Conservation (phyloP, 2,329 filamentous ascomycete species). For the Alternaria gaisen region DNA sequence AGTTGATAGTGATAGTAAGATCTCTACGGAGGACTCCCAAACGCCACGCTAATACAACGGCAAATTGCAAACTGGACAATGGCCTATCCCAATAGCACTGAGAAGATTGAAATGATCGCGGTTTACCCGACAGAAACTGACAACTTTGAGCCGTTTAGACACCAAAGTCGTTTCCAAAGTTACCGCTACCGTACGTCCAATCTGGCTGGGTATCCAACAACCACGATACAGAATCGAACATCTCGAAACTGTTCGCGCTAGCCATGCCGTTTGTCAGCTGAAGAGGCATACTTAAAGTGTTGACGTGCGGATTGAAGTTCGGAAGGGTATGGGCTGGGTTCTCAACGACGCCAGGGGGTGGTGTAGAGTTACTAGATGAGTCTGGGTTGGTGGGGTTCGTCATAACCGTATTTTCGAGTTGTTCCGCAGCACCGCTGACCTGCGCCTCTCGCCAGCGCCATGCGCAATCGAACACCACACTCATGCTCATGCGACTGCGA, state of each 20-base stretch:
- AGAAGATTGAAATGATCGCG: not conserved
- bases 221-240: slow-evolving; percentile 94
- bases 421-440: slow-evolving; percentile 56
- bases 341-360: slow-evolving; percentile 59
- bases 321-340: slow-evolving; percentile 46
- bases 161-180: slow-evolving; percentile 45
- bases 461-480: slow-evolving; percentile 82
- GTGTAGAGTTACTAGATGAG: slow-evolving; percentile 69
- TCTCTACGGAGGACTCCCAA: not conserved
- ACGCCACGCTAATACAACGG: slow-evolving; percentile 13
- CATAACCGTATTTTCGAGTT: slow-evolving; percentile 71
- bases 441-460: slow-evolving; percentile 83
- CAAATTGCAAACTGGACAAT: not conserved
- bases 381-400: slow-evolving; percentile 89
- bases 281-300: slow-evolving; percentile 60
- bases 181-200: slow-evolving; percentile 42
- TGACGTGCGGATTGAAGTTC: slow-evolving; percentile 50
- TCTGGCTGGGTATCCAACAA: slow-evolving; percentile 78
- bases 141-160: slow-evolving; percentile 22
- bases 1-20: not conserved
- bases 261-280: slow-evolving; percentile 65
- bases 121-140: not conserved
- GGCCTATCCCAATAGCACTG: not conserved
- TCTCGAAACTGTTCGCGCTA: slow-evolving; percentile 63
- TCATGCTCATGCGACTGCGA: slow-evolving; percentile 86